phyloP scores from a whole-genome alignment of 1,139 yeast species.

The Saccharomyces hybrid region DNA sequence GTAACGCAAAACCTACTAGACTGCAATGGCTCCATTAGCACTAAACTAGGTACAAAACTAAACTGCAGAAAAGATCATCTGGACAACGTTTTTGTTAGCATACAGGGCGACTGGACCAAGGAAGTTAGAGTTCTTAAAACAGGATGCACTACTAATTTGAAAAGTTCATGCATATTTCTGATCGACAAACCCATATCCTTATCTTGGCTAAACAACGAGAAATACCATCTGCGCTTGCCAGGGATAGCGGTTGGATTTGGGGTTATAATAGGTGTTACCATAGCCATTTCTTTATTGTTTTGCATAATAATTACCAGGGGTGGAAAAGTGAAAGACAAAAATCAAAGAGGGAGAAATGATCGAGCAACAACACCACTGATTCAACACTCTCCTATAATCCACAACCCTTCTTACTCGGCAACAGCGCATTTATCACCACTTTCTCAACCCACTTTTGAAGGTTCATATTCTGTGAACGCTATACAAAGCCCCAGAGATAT shows the following conservation, averaged over 20 bases:
- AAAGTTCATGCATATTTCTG: slow-evolving; percentile 53
- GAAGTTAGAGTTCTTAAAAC: slow-evolving; percentile 57
- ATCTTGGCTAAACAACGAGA: slow-evolving; percentile 49
- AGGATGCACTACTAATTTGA: slow-evolving; percentile 52
- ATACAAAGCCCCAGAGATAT: not conserved
- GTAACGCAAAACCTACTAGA: slow-evolving; percentile 36
- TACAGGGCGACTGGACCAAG: slow-evolving; percentile 46
- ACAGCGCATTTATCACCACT: slow-evolving; percentile 1
- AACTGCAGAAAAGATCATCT: slow-evolving; percentile 37
- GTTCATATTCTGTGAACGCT: slow-evolving; percentile 13
- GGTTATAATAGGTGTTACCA: slow-evolving; percentile 44
- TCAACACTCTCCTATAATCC: not conserved
- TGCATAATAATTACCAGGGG: slow-evolving; percentile 12
- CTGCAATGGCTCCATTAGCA: slow-evolving; percentile 40
- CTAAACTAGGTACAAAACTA: slow-evolving; percentile 38
- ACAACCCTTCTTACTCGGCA: slow-evolving; percentile 3
- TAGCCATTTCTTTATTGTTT: slow-evolving; percentile 34
- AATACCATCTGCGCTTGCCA: slow-evolving; percentile 54
- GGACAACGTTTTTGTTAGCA: slow-evolving; percentile 30
- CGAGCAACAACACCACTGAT: not conserved
- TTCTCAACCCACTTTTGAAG: slow-evolving; percentile 7
- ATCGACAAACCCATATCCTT: slow-evolving; percentile 63
- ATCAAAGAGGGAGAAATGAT: not conserved
- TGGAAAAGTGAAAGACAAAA: not conserved
- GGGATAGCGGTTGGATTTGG: slow-evolving; percentile 62